Conservation (phyloP, 2,329 filamentous ascomycete genomes). For the Claviceps maximensis region DNA sequence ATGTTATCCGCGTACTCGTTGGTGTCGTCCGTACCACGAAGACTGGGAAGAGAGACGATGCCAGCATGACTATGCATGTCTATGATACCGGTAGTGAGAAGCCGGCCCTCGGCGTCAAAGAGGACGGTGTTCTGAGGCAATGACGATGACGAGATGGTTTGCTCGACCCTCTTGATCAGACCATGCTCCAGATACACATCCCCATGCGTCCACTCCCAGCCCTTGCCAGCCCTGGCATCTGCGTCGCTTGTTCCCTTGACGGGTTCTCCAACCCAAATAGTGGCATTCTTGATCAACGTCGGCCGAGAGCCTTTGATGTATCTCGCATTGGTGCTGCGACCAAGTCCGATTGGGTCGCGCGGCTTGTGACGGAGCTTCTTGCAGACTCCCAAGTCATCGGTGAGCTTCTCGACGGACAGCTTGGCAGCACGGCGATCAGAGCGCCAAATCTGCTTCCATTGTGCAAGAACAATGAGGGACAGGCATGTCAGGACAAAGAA, state of each 20-base stretch:
- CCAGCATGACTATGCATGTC: slow-evolving; percentile 61
- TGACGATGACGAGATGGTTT: slow-evolving; percentile 26
- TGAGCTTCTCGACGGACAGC: slow-evolving; percentile 39
- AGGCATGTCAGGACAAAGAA: slow-evolving; percentile 33
- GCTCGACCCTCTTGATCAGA: slow-evolving; percentile 41
- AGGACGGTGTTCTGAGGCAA: slow-evolving; percentile 35
- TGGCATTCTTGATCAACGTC: slow-evolving; percentile 52
- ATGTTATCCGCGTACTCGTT: slow-evolving; percentile 53
- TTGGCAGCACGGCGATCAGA: slow-evolving; percentile 15
- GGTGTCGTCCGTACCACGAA: slow-evolving; percentile 41
- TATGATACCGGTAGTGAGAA: slow-evolving; percentile 52
- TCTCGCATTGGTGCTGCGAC: slow-evolving; percentile 46
- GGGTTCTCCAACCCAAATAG: slow-evolving; percentile 53
- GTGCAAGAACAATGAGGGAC: slow-evolving; percentile 36
- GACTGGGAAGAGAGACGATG: slow-evolving; percentile 40
- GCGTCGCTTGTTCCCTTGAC: slow-evolving; percentile 32
- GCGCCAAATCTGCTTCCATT: slow-evolving; percentile 30
- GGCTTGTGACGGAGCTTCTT: slow-evolving; percentile 40
- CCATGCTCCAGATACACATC: slow-evolving; percentile 50
- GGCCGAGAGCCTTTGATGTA: slow-evolving; percentile 45
- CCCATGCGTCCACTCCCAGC: slow-evolving; percentile 45
- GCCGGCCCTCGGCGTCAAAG: slow-evolving; percentile 46
- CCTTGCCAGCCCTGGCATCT: slow-evolving; percentile 43
- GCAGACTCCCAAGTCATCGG: slow-evolving; percentile 42
- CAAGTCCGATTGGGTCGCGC: slow-evolving; percentile 38